These are phyloP conservation scores for Fusarium nisikadoi DNA, from an alignment of 2,329 filamentous ascomycete genomes.

Conservation along the genomic window DNA sequence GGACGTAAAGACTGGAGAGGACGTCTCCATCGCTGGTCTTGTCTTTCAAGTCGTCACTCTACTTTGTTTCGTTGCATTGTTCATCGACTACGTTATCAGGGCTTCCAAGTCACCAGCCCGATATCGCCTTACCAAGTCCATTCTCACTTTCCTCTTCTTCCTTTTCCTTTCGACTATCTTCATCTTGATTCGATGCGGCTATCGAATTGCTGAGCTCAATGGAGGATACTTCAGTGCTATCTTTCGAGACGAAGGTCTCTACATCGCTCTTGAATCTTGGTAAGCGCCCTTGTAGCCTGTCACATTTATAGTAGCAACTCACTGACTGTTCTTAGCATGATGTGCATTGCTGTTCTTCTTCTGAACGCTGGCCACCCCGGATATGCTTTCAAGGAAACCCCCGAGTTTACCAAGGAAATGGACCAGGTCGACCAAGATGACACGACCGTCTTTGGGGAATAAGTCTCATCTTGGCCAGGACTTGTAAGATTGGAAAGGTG, in stretches of 20 bases:
- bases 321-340: slow-evolving; percentile 33
- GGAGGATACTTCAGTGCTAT: slow-evolving; percentile 59
- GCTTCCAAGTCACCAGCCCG: slow-evolving; percentile 44
- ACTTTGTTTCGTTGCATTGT: slow-evolving; percentile 55
- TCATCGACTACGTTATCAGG: slow-evolving; percentile 54
- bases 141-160: slow-evolving; percentile 61
- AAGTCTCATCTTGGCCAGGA: too few species aligned
- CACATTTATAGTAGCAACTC: neutral
- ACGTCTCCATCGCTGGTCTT: slow-evolving; percentile 63
- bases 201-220: slow-evolving; percentile 67
- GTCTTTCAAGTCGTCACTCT: slow-evolving; percentile 63
- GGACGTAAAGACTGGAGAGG: slow-evolving; percentile 52
- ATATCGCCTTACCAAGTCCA: slow-evolving; percentile 47
- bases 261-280: slow-evolving; percentile 42
- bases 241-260: slow-evolving; percentile 41
- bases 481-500: neutral
- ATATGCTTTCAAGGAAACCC: slow-evolving; percentile 15
- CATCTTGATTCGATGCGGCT: slow-evolving; percentile 67
- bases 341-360: slow-evolving; percentile 36
- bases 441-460: neutral
- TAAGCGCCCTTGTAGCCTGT: slow-evolving; percentile 5
- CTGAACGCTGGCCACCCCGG: slow-evolving; percentile 41
- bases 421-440: slow-evolving; percentile 6
- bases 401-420: slow-evolving; percentile 1
- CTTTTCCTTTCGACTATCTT: slow-evolving; percentile 62